These are phyloP conservation scores for Oxyria digyna DNA, from an alignment of 148 eudicot genomes.

Conservation along the genomic window DNA sequence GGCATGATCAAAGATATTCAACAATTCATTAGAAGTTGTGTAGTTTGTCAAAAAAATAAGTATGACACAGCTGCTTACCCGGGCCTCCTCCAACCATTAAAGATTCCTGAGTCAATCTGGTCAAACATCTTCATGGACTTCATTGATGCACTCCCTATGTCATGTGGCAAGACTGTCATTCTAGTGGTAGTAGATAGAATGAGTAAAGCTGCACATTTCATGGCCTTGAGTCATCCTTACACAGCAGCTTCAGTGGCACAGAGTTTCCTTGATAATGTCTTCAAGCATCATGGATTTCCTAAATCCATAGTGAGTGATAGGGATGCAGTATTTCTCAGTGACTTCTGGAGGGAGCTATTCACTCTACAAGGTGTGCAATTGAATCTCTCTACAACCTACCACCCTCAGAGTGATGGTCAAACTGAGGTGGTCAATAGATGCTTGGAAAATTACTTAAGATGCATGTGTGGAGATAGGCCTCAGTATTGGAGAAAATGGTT, in stretches of 20 bases:
- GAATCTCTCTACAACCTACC: neutral
- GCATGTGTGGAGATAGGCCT: neutral
- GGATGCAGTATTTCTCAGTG: neutral
- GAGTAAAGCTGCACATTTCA: neutral
- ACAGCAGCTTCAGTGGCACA: neutral
- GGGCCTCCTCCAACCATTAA: neutral
- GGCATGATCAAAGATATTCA: neutral
- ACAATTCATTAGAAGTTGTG: neutral
- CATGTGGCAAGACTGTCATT: neutral
- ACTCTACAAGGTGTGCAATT: neutral
- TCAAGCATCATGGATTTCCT: neutral
- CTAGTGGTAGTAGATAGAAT: neutral
- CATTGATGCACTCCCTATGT: neutral
- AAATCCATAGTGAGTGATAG: neutral
- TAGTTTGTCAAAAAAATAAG: neutral
- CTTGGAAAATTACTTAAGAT: neutral
- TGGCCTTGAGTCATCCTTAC: too few relatives aligned
- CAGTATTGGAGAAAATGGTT: neutral
- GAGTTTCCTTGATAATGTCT: neutral
- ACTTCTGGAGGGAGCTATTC: neutral
- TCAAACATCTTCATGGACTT: neutral
- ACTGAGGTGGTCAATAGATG: neutral
- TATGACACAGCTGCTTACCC: neutral
- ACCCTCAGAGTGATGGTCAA: conserved; percentile 3
- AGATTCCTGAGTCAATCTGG: neutral